These are phyloP conservation scores for Emergomyces orientalis DNA, from an alignment of 2,329 filamentous ascomycete genomes.

Conservation along the genomic window DNA sequence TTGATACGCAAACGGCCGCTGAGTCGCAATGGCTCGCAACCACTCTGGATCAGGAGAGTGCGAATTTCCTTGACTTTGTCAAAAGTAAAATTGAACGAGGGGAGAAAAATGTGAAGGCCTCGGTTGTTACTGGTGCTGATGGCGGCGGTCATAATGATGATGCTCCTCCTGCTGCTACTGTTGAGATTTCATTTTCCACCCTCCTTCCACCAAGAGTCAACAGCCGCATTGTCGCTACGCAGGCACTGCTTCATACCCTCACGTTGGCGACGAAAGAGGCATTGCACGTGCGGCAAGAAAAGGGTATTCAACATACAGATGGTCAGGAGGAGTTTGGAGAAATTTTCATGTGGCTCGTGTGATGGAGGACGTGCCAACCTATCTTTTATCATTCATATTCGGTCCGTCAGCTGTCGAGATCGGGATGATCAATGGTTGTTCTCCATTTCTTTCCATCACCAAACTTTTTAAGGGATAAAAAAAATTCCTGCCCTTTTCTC, in stretches of 20 bases:
- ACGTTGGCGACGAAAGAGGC: conserved; percentile 57
- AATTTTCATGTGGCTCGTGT: conserved; percentile 7
- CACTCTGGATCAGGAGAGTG: conserved; percentile 49
- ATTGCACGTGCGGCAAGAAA: conserved; percentile 53
- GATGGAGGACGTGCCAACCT: not conserved
- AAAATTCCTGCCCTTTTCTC: not conserved
- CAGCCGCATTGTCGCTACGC: conserved; percentile 54
- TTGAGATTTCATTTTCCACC: conserved; percentile 54
- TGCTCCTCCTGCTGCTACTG: not conserved
- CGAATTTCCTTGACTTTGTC: conserved; percentile 56
- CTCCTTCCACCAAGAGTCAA: conserved; percentile 54
- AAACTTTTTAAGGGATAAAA: not conserved
- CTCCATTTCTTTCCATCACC: not conserved
- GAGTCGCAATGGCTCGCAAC: conserved; percentile 43
- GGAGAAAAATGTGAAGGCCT: conserved; percentile 13
- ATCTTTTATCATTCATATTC: not conserved
- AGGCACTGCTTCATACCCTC: conserved; percentile 67
- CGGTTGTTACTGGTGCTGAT: not conserved
- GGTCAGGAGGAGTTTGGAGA: conserved; percentile 6
- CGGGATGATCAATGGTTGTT: not conserved
- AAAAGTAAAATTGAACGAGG: conserved; percentile 37
- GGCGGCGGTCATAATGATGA: not conserved
- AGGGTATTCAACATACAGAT: conserved; percentile 3
- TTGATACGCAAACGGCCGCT: conserved; percentile 43
- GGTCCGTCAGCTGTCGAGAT: not conserved